phyloP scores from a whole-genome alignment of 2,329 filamentous ascomycete genomes.

The Diplodia scrobiculata region DNA sequence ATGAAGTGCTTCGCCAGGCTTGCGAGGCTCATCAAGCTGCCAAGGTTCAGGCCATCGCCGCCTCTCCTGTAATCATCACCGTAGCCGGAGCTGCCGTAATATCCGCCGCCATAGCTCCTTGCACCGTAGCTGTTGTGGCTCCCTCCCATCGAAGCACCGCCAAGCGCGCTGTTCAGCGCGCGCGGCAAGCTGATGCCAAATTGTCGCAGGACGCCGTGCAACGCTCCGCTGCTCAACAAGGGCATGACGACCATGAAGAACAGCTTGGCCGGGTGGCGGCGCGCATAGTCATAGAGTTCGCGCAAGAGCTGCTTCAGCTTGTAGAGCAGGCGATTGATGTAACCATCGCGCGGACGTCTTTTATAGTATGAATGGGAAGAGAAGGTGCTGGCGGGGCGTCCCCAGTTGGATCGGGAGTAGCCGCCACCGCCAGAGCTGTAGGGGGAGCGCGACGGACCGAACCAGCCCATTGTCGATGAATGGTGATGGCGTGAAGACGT shows the following conservation, averaged over 20 bases:
- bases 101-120: constrained; percentile 40
- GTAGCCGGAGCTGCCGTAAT: constrained; percentile 53
- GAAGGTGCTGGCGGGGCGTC: constrained; percentile 37
- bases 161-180: constrained; percentile 51
- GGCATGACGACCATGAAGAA: constrained; percentile 90
- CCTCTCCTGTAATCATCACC: constrained; percentile 35
- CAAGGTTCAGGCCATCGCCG: constrained; percentile 24
- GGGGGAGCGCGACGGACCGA: constrained; percentile 38
- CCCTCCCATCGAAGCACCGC: constrained; percentile 36
- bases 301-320: constrained; percentile 78
- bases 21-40: constrained; percentile 28
- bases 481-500: no score
- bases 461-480: constrained; percentile 41
- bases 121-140: constrained; percentile 32
- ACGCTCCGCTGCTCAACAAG: constrained; percentile 77
- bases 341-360: constrained; percentile 73
- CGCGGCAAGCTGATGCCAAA: constrained; percentile 78
- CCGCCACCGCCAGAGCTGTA: constrained; percentile 38
- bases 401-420: constrained; percentile 38
- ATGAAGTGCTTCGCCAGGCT: constrained; percentile 26
- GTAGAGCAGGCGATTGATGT: constrained; percentile 71
- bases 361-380: constrained; percentile 67
- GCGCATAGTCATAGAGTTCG: constrained; percentile 78
- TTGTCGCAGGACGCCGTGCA: constrained; percentile 73
- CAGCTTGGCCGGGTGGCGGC: constrained; percentile 81